phyloP scores from a whole-genome alignment of 2,329 filamentous ascomycete species.

The Calonectria honghensis region DNA sequence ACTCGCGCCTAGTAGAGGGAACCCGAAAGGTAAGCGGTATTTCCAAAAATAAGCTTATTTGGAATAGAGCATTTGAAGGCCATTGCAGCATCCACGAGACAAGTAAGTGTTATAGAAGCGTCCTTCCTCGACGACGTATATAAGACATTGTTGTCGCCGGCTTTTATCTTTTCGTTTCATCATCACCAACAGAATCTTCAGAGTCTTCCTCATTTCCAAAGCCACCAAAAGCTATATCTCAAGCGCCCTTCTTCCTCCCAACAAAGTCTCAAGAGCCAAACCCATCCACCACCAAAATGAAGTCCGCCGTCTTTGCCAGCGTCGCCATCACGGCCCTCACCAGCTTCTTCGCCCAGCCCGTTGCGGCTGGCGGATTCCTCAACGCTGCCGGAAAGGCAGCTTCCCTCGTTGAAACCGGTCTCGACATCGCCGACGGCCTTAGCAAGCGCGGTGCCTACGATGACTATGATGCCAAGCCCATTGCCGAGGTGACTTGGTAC shows the following conservation, averaged over 20 bases:
- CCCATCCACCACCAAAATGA: conserved; percentile 24
- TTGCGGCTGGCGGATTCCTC: conserved; percentile 35
- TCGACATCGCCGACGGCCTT: conserved; percentile 5
- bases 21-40: conserved; percentile 5
- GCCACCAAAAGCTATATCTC: background rate
- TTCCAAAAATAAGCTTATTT: conserved; percentile 8
- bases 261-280: background rate
- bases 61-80: background rate
- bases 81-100: background rate
- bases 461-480: conserved; percentile 5
- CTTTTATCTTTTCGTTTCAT: conserved; percentile 3
- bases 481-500: conserved; percentile 29
- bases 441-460: conserved; percentile 22
- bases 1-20: background rate
- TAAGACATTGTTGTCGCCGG: background rate
- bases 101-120: background rate
- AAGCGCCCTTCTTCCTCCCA: background rate
- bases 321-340: conserved; percentile 26
- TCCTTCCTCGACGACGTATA: background rate
- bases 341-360: conserved; percentile 33
- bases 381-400: conserved; percentile 33
- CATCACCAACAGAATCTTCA: conserved; percentile 19
- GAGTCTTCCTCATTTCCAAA: conserved; percentile 6
- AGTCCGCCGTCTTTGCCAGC: conserved; percentile 21
- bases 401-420: conserved; percentile 4